Evolutionary conservation across 2,329 filamentous ascomycete genomes (phyloP), one percentile per base, ranked within the genome.

Genomic region (Talaromyces sp.): DNA sequence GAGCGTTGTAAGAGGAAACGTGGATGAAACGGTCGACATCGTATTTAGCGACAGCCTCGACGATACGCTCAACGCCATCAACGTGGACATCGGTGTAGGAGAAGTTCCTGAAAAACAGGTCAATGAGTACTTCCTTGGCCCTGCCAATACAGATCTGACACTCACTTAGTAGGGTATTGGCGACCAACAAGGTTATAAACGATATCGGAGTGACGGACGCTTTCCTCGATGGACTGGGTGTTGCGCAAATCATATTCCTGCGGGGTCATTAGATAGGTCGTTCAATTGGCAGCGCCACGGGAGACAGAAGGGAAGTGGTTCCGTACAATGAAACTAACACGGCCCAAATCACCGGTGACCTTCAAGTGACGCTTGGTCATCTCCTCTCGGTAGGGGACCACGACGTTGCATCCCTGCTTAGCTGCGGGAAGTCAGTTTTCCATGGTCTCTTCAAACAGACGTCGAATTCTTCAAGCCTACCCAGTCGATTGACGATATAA

Each of bases 321-420:
- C 33, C 66, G 51, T 72, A 92, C 89, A 66, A 96, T 82, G 75
- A 99, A 97, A 66, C 89, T 80, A 51, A 99, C 84, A 65, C 90
- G 85, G 58, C 94, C 94, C 56, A 99, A 81, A 76, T 99, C 94
- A 76, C 94, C 94, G n/a, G 91, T 83, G 54, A 96, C 86, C 79
- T 97, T 97, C 70, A 99, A 81, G 79, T 97, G 93, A 65, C 94
- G 88, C 83, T 97, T 97, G 65, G 88, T 82, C 92, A 97, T 97
- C 77, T 97, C 94, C 80, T 99, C 94, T 41, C 94, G 88, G 82
- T 86, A 99, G 45, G 94, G 94, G 55, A 97, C 77, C 55, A 99
- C 86, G 36, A 99, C 94, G 35, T 89, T 96, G 76, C 91, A 96
- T 86, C 94, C 94, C 78, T 91, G 86, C 60, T 90, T 87, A 65